Base-by-base conservation (phyloP, 805 yeast genomes). In the Metschnikowia cubensis region DNA sequence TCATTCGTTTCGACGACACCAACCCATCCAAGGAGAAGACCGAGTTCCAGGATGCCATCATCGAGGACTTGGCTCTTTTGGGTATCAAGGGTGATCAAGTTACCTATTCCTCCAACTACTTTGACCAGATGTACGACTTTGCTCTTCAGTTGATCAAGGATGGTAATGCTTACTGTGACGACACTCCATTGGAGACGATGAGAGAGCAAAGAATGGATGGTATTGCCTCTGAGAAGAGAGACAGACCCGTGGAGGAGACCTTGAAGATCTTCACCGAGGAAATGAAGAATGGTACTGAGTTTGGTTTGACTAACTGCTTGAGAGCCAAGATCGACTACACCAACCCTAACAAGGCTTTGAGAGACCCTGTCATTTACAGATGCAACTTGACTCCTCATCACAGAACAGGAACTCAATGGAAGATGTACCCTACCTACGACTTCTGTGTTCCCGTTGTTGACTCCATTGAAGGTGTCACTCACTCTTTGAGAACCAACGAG, bases 201-300 rank as follows among this genome's bases (percentile, higher is more conserved):
- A 87, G 99, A 76, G 96, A 91, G 66, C 96, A 94, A 79, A 88
- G 99, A 81, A 89, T 89, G 88, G 97, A 89, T 57, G 99, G 99
- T 70, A 84, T 89, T 59, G 85, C 95, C 50, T 87, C 96, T 45
- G 84, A 80, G 44, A 87, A 97, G 76, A 87, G 99, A 77, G 94
- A 90, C 61, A 84, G 97, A 71, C 63, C 92, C 18, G 87, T 92
- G 46, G 97, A 92, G 70, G 99, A 94, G 75, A 91, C 88, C 75
- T 77, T 94, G 70, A 75, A 75, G 58, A 79, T 92, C 51, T 94
- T 94, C 75, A 84, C 85, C 44, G 83, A 87, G 67, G 97, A 89
- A 62, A 94, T 94, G 99, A 85, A 84, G 69, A 81, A 87, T 55
- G 99, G 94, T 62, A 88, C 97, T 54, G 97, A 88, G 70, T 87